phyloP scores from a whole-genome alignment of 192 early-diverging fungal genomes.

The Jimgerdemannia lactiflua region DNA sequence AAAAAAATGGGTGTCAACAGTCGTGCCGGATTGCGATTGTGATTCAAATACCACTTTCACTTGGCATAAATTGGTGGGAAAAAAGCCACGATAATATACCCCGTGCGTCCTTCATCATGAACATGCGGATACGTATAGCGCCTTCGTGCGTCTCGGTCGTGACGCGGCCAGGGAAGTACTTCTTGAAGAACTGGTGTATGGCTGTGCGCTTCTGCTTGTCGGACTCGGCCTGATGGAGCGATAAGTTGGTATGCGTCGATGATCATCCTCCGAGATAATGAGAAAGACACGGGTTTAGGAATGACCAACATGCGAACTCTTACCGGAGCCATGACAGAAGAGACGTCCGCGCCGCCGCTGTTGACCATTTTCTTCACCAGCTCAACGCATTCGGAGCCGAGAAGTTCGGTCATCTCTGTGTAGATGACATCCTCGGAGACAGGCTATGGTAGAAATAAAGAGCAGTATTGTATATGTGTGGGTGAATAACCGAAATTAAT shows the following conservation, averaged over 20 bases:
- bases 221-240: conserved; percentile 27
- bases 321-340: conserved; percentile 18
- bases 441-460: background rate
- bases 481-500: background rate
- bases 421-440: conserved; percentile 8
- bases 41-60: background rate
- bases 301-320: background rate
- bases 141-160: conserved; percentile 44
- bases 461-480: background rate
- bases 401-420: conserved; percentile 20
- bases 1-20: background rate
- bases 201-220: conserved; percentile 51
- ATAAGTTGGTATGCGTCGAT: no score
- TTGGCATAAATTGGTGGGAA: background rate
- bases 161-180: conserved; percentile 45
- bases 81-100: conserved; percentile 3
- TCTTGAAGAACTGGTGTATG: conserved; percentile 51
- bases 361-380: conserved; percentile 25
- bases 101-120: conserved; percentile 31
- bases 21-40: background rate
- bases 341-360: conserved; percentile 16
- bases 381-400: background rate
- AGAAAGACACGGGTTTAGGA: no score
- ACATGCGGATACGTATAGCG: conserved; percentile 40
- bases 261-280: no score